phyloP scores from a whole-genome alignment of 192 early-diverging fungal genomes.

The Dissophora globulifera region DNA sequence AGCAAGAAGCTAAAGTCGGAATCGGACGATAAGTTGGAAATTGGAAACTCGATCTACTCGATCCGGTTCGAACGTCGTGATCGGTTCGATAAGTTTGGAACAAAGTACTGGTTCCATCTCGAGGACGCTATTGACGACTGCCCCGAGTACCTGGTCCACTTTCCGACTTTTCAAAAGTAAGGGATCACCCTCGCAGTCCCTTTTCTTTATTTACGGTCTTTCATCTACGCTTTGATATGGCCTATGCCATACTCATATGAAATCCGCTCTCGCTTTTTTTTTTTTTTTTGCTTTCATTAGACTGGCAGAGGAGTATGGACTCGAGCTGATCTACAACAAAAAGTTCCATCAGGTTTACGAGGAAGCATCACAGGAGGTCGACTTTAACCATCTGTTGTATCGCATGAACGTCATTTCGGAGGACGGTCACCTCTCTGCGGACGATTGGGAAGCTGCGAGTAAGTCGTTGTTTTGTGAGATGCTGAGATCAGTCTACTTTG shows the following conservation, averaged over 20 bases:
- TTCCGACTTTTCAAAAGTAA: conserved; percentile 82
- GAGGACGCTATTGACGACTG: conserved; percentile 97
- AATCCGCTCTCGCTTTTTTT: not conserved
- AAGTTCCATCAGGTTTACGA: conserved; percentile 88
- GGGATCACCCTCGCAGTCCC: no score
- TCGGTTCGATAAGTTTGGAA: conserved; percentile 74
- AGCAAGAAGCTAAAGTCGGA: conserved; percentile 64
- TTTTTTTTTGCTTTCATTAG: conserved; percentile 48
- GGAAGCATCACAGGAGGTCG: conserved; percentile 63
- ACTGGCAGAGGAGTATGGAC: conserved; percentile 83
- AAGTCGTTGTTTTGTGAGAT: no score
- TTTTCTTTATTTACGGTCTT: no score
- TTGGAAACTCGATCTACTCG: conserved; percentile 92
- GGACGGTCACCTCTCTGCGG: conserved; percentile 69
- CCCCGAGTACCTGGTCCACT: conserved; percentile 93
- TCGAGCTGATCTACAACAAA: conserved; percentile 78
- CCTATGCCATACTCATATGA: no score
- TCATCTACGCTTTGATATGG: no score
- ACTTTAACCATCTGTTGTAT: conserved; percentile 72
- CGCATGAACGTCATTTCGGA: conserved; percentile 87
- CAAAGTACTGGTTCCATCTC: conserved; percentile 91
- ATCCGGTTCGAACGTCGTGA: conserved; percentile 84
- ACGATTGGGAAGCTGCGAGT: conserved; percentile 95
- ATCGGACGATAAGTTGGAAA: conserved; percentile 59
- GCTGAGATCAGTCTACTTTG: no score